These are phyloP conservation scores for Areca catechu DNA, from an alignment of 176 grass and related monocot species.

Conservation along the genomic window DNA sequence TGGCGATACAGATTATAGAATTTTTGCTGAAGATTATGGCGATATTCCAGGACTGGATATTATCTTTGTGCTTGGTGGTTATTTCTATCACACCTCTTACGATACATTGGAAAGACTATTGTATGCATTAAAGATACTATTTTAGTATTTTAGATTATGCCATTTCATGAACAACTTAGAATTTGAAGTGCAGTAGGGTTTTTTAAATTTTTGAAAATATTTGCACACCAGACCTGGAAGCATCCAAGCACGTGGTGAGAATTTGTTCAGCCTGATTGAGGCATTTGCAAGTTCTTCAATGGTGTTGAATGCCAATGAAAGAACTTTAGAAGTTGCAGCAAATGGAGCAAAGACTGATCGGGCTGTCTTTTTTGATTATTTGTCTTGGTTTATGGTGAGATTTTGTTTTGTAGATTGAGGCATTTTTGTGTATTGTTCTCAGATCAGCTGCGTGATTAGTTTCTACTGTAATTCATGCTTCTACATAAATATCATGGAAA, in stretches of 20 bases:
- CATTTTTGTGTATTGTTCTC: too few relatives aligned
- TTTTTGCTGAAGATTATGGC: constrained; percentile 86
- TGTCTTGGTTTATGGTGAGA: constrained; percentile 87
- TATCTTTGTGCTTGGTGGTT: constrained; percentile 98
- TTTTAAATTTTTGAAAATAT: constrained; percentile 13
- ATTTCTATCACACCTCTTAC: constrained; percentile 96
- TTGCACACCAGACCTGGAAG: constrained; percentile 74
- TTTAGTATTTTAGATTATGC: too few relatives aligned
- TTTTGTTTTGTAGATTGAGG: too few relatives aligned
- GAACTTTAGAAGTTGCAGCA: constrained; percentile 27
- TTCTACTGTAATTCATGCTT: too few relatives aligned
- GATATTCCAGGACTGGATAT: constrained; percentile 98
- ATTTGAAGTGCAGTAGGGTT: background rate
- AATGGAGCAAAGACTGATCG: constrained; percentile 34
- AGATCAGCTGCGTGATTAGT: too few relatives aligned
- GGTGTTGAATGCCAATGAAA: constrained; percentile 39
- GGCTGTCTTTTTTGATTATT: constrained; percentile 86
- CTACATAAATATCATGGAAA: too few relatives aligned
- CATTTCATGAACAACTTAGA: too few relatives aligned
- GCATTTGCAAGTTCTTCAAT: constrained; percentile 76
- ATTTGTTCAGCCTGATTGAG: constrained; percentile 75
- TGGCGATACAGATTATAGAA: constrained; percentile 98
- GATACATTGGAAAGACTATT: constrained; percentile 85
- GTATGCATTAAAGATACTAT: constrained; percentile 39
- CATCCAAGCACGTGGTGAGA: constrained; percentile 96